Percentiles rank a stretch among this genome's conserved stretches.
Conservation (phyloP, 106 monocot genomes). For the Dioscorea alata region DNA sequence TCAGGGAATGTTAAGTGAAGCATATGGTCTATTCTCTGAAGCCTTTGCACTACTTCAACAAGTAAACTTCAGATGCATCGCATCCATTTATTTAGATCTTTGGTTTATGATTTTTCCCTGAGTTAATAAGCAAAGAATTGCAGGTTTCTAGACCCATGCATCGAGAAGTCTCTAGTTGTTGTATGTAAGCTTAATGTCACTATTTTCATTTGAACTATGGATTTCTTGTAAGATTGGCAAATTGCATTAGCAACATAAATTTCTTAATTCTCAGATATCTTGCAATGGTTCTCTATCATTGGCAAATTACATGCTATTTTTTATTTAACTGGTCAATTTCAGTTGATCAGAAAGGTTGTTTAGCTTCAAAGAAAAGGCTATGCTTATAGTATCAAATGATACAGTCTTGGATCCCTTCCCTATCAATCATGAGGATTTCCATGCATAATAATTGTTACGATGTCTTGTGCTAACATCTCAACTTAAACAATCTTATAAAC, state of each 20-base stretch:
- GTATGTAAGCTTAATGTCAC: constrained; percentile 41
- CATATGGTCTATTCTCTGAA: constrained; percentile 88
- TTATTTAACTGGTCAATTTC: too few relatives aligned
- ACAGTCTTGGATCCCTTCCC: too few relatives aligned
- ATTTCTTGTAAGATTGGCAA: too few relatives aligned
- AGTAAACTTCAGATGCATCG: constrained; percentile 28
- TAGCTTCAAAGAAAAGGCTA: too few relatives aligned
- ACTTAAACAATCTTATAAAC: too few relatives aligned
- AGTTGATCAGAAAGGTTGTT: too few relatives aligned
- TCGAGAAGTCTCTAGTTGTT: constrained; percentile 90
- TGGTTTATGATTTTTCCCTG: neutral
- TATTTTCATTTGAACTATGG: neutral
- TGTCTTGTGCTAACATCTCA: too few relatives aligned
- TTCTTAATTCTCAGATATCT: constrained; percentile 56
- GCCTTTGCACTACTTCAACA: constrained; percentile 94
- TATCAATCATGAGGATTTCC: too few relatives aligned
- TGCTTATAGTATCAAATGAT: too few relatives aligned
- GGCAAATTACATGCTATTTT: too few relatives aligned
- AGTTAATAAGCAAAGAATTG: neutral
- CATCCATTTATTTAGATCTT: neutral
- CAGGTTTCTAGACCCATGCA: constrained; percentile 99
- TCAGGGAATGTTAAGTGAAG: constrained; percentile 88
- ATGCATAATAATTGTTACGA: too few relatives aligned
- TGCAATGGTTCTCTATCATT: constrained; percentile 95
- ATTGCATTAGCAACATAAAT: too few relatives aligned